Base-by-base conservation (phyloP, 805 yeast genomes). In the Metschnikowia reukaufii region DNA sequence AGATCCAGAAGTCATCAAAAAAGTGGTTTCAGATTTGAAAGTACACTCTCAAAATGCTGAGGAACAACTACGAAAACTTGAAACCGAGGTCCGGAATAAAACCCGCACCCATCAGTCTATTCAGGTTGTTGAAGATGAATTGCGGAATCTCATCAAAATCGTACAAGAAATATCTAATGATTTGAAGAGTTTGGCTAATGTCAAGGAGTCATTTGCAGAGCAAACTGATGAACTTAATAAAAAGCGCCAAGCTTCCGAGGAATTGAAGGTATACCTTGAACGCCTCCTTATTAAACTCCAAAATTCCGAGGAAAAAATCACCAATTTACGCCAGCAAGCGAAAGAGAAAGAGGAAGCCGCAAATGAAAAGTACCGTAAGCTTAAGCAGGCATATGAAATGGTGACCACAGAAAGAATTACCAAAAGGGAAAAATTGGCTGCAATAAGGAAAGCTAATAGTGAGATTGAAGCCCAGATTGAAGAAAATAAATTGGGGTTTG, bases 91-190 rank as follows among this genome's bases (percentile, higher is more conserved):
- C 39, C 67, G 80, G 42, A 80, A 81, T 54, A 61, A 83, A 16
- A 65, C 76, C 1, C 66, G 73, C 1, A 75, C 91, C 0, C 69
- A 79, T 8, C 86, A 82, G 42, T 76, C 89, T 0, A 76, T 87
- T 47, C 76, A 73, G 38, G 38, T 49, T n/a, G 61, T 70, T 2
- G 74, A 73, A 51, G 63, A 57, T 30, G 74, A 70, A 48, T 53
- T 72, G 45, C 68, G 66, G 50, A 72, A 72, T 48, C 67, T 77
- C 8, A 66, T 83, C 20, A 72, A 79, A 35, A 69, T 77, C 25
- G 56, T 77, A 57, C 80, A 77, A 49, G 82, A 84, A 56, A 66
- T 78, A 41, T 65, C 75, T 51, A 63, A 68, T 50, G 82, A 82
- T 58, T 56, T 73, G 51, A 58, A 55, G 45, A 67, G 71, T 59